phyloP scores from a whole-genome alignment of 2,329 filamentous ascomycete genomes.

The Stachybotrys chartarum region DNA sequence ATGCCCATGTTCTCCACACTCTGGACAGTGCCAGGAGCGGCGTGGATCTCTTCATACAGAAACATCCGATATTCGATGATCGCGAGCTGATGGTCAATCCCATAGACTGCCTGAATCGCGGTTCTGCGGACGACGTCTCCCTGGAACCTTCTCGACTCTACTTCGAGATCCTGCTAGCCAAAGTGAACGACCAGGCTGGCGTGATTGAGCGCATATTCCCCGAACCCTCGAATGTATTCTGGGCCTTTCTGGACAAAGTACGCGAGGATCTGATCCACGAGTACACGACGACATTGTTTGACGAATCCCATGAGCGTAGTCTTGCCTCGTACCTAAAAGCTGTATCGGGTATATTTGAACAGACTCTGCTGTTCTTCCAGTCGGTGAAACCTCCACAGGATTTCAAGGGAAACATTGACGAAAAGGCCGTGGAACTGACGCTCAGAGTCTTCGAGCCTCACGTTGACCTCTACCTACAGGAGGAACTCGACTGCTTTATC shows the following conservation, averaged over 20 bases:
- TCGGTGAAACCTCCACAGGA: constrained; percentile 61
- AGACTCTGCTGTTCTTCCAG: constrained; percentile 70
- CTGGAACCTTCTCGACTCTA: constrained; percentile 76
- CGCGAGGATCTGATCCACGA: constrained; percentile 80
- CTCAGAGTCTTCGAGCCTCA: constrained; percentile 80
- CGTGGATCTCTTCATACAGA: constrained; percentile 80
- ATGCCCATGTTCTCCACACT: constrained; percentile 75
- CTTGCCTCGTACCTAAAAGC: constrained; percentile 76
- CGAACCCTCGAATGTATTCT: constrained; percentile 60
- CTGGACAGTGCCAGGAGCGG: constrained; percentile 75
- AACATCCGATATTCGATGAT: constrained; percentile 76
- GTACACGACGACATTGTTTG: constrained; percentile 78
- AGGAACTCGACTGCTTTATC: constrained; percentile 83
- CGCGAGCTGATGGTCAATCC: constrained; percentile 60
- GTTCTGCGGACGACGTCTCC: constrained; percentile 58
- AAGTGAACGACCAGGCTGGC: constrained; percentile 74
- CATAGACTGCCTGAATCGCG: constrained; percentile 72
- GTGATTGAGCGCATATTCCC: constrained; percentile 82
- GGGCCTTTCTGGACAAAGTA: constrained; percentile 73
- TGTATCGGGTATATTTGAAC: constrained; percentile 81
- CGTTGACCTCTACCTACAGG: constrained; percentile 85
- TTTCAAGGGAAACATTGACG: constrained; percentile 51
- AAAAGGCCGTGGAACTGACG: constrained; percentile 61
- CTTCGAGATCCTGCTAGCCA: constrained; percentile 65
- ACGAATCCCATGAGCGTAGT: constrained; percentile 74